A percentile compares a stretch with the other conserved stretches of the same genome.
phyloP scores from a whole-genome alignment of 2,329 filamentous ascomycete genomes.

The Mycosphaerelloides madeirae region DNA sequence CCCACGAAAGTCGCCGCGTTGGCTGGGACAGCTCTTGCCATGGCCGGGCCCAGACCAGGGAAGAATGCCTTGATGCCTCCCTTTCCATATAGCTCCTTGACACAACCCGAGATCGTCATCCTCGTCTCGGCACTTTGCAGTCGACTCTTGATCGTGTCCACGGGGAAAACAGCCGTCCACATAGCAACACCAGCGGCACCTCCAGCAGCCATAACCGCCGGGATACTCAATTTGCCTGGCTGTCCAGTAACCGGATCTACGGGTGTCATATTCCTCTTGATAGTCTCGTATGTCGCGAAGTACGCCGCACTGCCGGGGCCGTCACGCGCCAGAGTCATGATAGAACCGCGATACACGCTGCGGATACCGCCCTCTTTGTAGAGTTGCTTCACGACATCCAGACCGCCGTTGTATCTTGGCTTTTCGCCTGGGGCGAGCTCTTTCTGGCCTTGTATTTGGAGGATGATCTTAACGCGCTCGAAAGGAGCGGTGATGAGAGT shows the following conservation, averaged over 20 bases:
- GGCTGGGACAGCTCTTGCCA: conserved; percentile 88
- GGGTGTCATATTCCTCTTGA: conserved; percentile 83
- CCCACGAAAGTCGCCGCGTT: conserved; percentile 94
- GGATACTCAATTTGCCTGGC: conserved; percentile 72
- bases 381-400: conserved; percentile 88
- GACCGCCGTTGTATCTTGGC: conserved; percentile 79
- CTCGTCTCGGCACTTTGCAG: conserved; percentile 87
- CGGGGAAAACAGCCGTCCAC: conserved; percentile 98
- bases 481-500: conserved; percentile 98
- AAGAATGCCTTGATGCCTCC: conserved; percentile 92
- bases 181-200: conserved; percentile 91
- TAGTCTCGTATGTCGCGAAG: conserved; percentile 94
- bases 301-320: conserved; percentile 91
- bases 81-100: conserved; percentile 74
- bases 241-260: conserved; percentile 67
- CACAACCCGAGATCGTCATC: conserved; percentile 72
- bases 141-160: conserved; percentile 93
- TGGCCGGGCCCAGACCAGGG: conserved; percentile 87
- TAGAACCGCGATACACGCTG: conserved; percentile 85
- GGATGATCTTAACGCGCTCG: conserved; percentile 96
- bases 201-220: conserved; percentile 79
- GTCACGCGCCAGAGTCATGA: conserved; percentile 88
- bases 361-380: conserved; percentile 87
- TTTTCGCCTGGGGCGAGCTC: conserved; percentile 80
- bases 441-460: conserved; percentile 95